These are phyloP conservation scores for Suillus ampliporus DNA, from an alignment of 768 basidiomycete genomes.

Conservation along the genomic window DNA sequence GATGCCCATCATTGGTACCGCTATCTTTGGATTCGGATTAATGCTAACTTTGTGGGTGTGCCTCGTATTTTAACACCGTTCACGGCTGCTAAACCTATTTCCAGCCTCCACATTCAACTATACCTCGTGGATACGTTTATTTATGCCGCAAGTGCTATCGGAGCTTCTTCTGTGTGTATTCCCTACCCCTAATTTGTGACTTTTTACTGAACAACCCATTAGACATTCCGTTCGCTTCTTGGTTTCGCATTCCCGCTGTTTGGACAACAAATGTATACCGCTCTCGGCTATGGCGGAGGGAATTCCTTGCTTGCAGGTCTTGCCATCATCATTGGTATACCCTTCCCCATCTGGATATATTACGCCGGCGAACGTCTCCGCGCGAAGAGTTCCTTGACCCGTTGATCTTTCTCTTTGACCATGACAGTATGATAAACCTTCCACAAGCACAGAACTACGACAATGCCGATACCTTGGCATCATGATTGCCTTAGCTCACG, in stretches of 20 bases:
- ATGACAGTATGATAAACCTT: background rate
- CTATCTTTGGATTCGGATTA: slow-evolving; percentile 65
- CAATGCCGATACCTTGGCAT: background rate
- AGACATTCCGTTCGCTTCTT: slow-evolving; percentile 66
- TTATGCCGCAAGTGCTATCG: slow-evolving; percentile 68
- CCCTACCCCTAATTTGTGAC: background rate
- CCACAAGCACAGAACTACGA: background rate
- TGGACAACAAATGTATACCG: slow-evolving; percentile 65
- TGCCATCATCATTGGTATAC: slow-evolving; percentile 64
- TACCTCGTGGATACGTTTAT: slow-evolving; percentile 76
- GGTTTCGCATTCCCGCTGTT: slow-evolving; percentile 73
- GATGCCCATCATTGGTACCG: slow-evolving; percentile 71
- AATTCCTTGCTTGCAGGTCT: slow-evolving; percentile 69
- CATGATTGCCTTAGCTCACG: too few species aligned
- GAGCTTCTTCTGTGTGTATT: slow-evolving; percentile 59
- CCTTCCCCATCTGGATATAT: slow-evolving; percentile 77
- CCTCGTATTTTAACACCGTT: slow-evolving; percentile 5
- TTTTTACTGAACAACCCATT: slow-evolving; percentile 4
- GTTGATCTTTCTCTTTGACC: background rate
- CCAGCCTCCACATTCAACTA: slow-evolving; percentile 67
- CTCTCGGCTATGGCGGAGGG: slow-evolving; percentile 67
- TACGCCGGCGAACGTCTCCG: slow-evolving; percentile 66
- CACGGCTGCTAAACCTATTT: background rate
- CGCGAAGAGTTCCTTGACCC: slow-evolving; percentile 41
- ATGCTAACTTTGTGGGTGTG: slow-evolving; percentile 61